phyloP scores from a whole-genome alignment of 495 filamentous ascomycete genomes.

The Tuber microsphaerosporum region DNA sequence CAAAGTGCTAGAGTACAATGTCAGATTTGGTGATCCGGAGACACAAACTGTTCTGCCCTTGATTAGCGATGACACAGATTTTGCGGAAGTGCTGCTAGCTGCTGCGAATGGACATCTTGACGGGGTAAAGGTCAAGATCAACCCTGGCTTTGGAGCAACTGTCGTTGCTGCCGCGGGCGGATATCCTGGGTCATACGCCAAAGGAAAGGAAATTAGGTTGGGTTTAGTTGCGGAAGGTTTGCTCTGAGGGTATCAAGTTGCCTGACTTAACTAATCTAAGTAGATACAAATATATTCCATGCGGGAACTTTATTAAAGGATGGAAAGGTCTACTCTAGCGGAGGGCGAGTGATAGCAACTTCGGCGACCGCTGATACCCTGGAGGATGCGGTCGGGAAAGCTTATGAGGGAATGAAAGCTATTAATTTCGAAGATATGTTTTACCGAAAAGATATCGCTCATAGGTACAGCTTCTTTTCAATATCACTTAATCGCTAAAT shows the following conservation, averaged over 20 bases:
- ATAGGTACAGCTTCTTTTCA: slow-evolving; percentile 49
- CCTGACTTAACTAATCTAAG: slow-evolving; percentile 22
- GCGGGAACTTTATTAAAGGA: slow-evolving; percentile 69
- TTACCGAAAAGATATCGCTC: slow-evolving; percentile 86
- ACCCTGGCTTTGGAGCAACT: slow-evolving; percentile 67
- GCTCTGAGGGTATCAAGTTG: slow-evolving; percentile 27
- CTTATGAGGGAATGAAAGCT: slow-evolving; percentile 68
- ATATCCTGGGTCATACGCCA: slow-evolving; percentile 85
- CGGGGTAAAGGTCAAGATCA: slow-evolving; percentile 59
- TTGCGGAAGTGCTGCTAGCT: slow-evolving; percentile 84
- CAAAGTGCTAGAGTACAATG: slow-evolving; percentile 92
- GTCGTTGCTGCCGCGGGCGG: slow-evolving; percentile 90
- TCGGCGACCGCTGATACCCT: slow-evolving; percentile 69
- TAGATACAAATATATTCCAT: slow-evolving; percentile 74
- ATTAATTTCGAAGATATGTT: slow-evolving; percentile 88
- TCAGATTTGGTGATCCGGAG: slow-evolving; percentile 92
- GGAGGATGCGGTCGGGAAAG: slow-evolving; percentile 71
- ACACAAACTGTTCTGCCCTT: slow-evolving; percentile 86
- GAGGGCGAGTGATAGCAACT: slow-evolving; percentile 85
- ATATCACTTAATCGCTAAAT: slow-evolving; percentile 10
- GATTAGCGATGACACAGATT: slow-evolving; percentile 68
- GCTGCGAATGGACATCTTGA: slow-evolving; percentile 71
- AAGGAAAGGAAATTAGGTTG: slow-evolving; percentile 67
- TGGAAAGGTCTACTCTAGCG: slow-evolving; percentile 62
- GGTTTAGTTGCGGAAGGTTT: slow-evolving; percentile 47